Evolutionary conservation across 495 filamentous ascomycete species (phyloP), one percentile per base, ranked within the genome.

Genomic region (Cercophora newfieldiana): DNA sequence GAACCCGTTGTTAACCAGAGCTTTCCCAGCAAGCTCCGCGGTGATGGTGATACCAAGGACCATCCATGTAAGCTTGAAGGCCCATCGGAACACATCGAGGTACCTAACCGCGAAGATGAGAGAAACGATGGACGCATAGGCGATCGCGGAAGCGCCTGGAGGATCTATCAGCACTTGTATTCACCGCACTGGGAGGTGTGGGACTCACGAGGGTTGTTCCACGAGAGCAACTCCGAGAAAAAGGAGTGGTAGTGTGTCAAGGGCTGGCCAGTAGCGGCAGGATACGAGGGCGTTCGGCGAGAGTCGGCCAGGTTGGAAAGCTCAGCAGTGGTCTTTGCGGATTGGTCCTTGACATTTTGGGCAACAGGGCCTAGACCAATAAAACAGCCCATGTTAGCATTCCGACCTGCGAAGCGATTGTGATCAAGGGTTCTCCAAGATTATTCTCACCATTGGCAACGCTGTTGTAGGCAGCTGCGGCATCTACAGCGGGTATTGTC

Each of bases 171-270:
- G 75, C 62, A 75, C n/a, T n/a, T n/a, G n/a, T n/a, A n/a, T n/a
- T 29, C 82, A 54, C 85, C 86, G 74, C 88, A 86, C n/a, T 25
- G 0, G 6, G 12, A 1, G 31, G 10, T 14, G 18, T 19, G 6
- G 87, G 57, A 70, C 75, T 69, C 77, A 83, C 79, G 73, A 66
- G 80, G 83, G 71, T 86, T 82, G 71, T 85, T 80, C 84, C 84
- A 87, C 59, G 84, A 87, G 61, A 99, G 78, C 61, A 99, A 85
- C 77, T 91, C 91, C 72, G 91, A 91, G 82, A 98, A 94, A 81
- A 97, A 87, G 33, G 93, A 97, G 80, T 98, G 95, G 79, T 97
- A 99, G 79, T 94, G 90, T 56, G 93, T 97, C 80, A 98, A 79
- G 26, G 90, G 90, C 76, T 97, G 94, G 70, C 92, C 93, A 72